Percentiles rank a stretch among this genome's conserved stretches.
phyloP scores from a whole-genome alignment of 2,329 filamentous ascomycete genomes.

The Metarhizium anisopliae region DNA sequence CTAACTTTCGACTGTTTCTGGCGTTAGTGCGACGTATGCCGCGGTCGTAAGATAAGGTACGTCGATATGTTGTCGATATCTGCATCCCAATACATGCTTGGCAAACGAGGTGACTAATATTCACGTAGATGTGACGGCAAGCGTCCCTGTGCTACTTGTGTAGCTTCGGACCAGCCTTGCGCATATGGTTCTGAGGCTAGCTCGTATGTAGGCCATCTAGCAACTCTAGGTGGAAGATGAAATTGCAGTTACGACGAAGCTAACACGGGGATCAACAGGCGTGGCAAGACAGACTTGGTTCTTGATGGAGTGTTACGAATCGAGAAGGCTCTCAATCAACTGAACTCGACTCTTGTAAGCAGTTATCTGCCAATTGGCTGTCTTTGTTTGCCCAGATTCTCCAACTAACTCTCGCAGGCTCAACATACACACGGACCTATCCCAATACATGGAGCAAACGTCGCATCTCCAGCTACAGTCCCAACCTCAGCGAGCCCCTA shows the following conservation, averaged over 20 bases:
- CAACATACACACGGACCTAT: conserved; percentile 6
- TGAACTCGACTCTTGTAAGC: conserved; percentile 31
- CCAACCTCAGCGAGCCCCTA: not conserved
- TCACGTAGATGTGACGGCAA: conserved; percentile 35
- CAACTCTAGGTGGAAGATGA: not conserved
- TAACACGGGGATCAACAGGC: not conserved
- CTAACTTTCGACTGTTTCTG: too few relatives aligned
- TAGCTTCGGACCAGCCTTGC: conserved; percentile 26
- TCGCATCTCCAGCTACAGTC: not conserved
- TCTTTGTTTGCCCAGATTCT: not conserved
- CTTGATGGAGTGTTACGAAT: conserved; percentile 40
- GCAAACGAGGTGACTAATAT: not conserved
- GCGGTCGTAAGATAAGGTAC: conserved; percentile 37
- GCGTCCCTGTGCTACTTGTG: conserved; percentile 32
- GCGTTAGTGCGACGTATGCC: conserved; percentile 36
- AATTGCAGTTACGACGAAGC: not conserved
- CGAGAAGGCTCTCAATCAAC: conserved; percentile 35
- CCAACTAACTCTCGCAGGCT: not conserved
- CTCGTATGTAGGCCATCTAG: conserved; percentile 23
- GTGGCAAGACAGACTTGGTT: conserved; percentile 42
- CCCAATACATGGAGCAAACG: not conserved
- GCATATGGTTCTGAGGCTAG: conserved; percentile 34
- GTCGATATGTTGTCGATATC: not conserved
- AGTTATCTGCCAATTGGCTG: not conserved
- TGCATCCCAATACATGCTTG: not conserved